phyloP scores from a whole-genome alignment of 352 stramenopile genomes.

The Globisporangium recalcitrans region DNA sequence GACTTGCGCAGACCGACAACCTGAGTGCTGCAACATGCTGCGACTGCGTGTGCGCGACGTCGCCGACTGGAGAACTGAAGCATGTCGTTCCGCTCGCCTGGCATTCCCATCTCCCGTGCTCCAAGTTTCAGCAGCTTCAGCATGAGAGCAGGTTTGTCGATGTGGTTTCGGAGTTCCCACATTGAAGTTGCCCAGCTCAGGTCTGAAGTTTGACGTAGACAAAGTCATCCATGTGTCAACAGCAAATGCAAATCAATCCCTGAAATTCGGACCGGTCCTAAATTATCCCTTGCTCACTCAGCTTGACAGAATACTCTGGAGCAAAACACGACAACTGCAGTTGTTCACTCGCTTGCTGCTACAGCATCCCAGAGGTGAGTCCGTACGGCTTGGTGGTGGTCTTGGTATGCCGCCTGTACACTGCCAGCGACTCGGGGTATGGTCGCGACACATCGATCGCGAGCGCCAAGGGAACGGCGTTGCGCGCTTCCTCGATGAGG shows the following conservation, averaged over 20 bases:
- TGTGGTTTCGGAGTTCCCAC: not conserved
- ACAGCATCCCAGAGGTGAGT: constrained; percentile 38
- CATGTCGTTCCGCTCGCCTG: not conserved
- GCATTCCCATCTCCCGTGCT: too few species aligned
- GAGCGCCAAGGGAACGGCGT: constrained; percentile 39
- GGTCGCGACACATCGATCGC: constrained; percentile 50
- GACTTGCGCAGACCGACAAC: not conserved
- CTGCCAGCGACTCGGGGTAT: constrained; percentile 36
- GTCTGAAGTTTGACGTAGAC: constrained; percentile 4
- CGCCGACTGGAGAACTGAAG: not conserved
- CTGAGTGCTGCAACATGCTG: not conserved
- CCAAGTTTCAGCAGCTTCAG: not conserved
- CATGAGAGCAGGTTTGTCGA: too few species aligned
- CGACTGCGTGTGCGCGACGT: not conserved
- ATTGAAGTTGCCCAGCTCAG: not conserved
- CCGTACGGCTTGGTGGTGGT: constrained; percentile 43
- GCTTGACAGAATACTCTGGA: too few species aligned
- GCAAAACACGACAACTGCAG: too few species aligned
- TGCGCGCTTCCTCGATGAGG: constrained; percentile 59
- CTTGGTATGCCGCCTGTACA: constrained; percentile 24
- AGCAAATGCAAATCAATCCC: not conserved
- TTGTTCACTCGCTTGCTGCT: too few species aligned
- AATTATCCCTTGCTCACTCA: not conserved
- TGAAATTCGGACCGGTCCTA: not conserved
- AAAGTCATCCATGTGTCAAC: not conserved